Conservation (phyloP, 2,329 filamentous ascomycete species). For the Laburnicola sp. region DNA sequence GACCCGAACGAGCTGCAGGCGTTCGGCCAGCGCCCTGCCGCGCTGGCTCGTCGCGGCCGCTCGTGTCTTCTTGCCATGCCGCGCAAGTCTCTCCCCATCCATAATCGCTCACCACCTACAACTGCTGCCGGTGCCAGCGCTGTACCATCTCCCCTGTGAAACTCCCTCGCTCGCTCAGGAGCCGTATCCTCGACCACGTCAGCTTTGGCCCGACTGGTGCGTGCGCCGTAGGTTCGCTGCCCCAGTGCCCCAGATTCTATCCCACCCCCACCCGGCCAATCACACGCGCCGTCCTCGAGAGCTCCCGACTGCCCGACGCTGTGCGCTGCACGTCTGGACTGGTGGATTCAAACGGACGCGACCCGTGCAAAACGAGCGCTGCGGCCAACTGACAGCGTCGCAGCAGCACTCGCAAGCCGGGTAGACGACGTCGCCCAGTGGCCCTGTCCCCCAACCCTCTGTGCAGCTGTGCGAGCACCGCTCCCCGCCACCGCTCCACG, state of each 20-base stretch:
- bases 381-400: slow-evolving; percentile 21
- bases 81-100: slow-evolving; percentile 21
- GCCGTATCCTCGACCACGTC: slow-evolving; percentile 10
- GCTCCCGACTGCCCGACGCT: slow-evolving; percentile 26
- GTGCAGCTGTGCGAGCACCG: slow-evolving; percentile 1
- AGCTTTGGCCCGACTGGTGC: slow-evolving; percentile 16
- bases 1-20: slow-evolving; percentile 11
- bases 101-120: slow-evolving; percentile 12
- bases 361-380: slow-evolving; percentile 22
- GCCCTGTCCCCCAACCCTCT: slow-evolving; percentile 3
- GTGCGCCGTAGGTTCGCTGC: slow-evolving; percentile 15
- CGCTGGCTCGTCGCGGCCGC: slow-evolving; percentile 19
- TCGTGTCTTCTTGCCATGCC: slow-evolving; percentile 33
- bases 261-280: slow-evolving; percentile 10
- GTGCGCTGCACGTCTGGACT: slow-evolving; percentile 23
- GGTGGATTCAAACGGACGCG: slow-evolving; percentile 19
- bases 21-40: slow-evolving; percentile 5
- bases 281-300: slow-evolving; percentile 3
- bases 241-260: slow-evolving; percentile 17
- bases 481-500: slow-evolving; percentile 1
- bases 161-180: slow-evolving; percentile 8
- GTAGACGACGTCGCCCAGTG: not conserved
- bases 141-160: not conserved
- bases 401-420: slow-evolving; percentile 6
- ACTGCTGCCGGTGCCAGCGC: slow-evolving; percentile 19